Evolutionary conservation across 352 stramenopile genomes (phyloP).

Genomic region (Pythium brassicae): DNA sequence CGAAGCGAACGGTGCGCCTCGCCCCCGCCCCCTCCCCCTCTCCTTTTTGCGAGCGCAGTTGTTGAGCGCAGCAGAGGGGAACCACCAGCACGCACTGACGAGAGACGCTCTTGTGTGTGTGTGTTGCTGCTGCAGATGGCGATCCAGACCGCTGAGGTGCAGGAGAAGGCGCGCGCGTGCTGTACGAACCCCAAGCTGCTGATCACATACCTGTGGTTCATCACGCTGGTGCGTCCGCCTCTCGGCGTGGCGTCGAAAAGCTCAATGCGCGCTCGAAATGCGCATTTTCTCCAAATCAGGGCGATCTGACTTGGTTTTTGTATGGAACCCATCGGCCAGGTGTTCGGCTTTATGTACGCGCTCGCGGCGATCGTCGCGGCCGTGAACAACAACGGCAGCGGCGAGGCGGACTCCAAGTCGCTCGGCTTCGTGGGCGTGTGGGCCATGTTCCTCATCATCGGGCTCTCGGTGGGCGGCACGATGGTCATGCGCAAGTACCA

Average conservation of each 20-base stretch:
- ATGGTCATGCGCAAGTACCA: constrained; percentile 89
- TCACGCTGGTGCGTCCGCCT: constrained; percentile 40
- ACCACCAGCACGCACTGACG: background rate
- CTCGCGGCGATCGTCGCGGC: constrained; percentile 81
- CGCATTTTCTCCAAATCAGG: too few relatives aligned
- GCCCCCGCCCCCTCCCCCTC: too few relatives aligned
- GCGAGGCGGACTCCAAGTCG: constrained; percentile 69
- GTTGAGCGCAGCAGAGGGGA: too few relatives aligned
- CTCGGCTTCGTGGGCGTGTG: constrained; percentile 79
- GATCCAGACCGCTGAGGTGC: constrained; percentile 45
- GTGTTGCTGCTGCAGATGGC: constrained; percentile 33
- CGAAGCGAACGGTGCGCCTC: too few relatives aligned
- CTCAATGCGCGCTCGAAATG: too few relatives aligned
- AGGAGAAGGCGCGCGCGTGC: constrained; percentile 63
- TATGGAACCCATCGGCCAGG: constrained; percentile 13
- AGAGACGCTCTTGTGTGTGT: background rate
- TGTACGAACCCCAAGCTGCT: constrained; percentile 77
- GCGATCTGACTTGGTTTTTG: background rate
- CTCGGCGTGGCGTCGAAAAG: too few relatives aligned
- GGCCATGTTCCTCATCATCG: constrained; percentile 79
- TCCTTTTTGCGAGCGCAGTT: too few relatives aligned
- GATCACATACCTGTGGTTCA: constrained; percentile 86
- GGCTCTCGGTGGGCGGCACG: constrained; percentile 77
- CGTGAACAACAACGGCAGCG: constrained; percentile 68
- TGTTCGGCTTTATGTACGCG: constrained; percentile 85